These are phyloP conservation scores for Tremellales sp. DNA, from an alignment of 1,284 basidiomycete species.

Conservation along the genomic window DNA sequence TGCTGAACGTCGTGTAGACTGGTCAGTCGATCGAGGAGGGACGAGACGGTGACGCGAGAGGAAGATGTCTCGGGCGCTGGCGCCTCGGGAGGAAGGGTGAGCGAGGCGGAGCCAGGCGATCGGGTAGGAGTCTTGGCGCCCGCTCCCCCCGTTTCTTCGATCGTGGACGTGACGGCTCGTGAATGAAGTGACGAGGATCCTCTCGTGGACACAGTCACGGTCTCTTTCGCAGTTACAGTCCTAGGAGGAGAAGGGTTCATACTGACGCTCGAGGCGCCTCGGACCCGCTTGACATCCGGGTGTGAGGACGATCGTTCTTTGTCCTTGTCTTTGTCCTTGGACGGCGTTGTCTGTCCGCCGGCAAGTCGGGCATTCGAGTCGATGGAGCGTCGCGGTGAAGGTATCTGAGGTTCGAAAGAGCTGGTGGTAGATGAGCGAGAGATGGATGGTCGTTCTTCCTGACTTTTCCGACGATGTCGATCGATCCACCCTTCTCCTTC, in stretches of 20 bases:
- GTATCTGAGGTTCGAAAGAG: conserved; percentile 2
- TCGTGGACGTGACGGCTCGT: conserved; percentile 1
- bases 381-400: conserved; percentile 14
- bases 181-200: conserved; percentile 23
- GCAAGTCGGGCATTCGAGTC: conserved; percentile 1
- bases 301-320: conserved; percentile 11
- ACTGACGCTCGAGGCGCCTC: conserved; percentile 17
- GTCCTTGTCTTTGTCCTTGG: conserved; percentile 4
- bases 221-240: conserved; percentile 42
- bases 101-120: conserved; percentile 8
- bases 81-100: conserved; percentile 14
- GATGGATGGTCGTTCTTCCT: background rate
- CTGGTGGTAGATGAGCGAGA: background rate
- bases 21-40: conserved; percentile 73
- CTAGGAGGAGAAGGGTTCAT: conserved; percentile 46
- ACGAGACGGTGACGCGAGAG: conserved; percentile 65
- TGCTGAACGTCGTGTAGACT: conserved; percentile 83
- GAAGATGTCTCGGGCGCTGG: conserved; percentile 3
- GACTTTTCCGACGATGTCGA: conserved; percentile 10
- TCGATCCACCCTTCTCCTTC: conserved; percentile 34
- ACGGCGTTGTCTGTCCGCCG: background rate
- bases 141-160: too few species aligned
- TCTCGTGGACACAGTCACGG: conserved; percentile 40
- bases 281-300: conserved; percentile 16
- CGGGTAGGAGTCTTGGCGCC: conserved; percentile 7